Percentiles rank a stretch among this genome's conserved stretches.
Conservation (phyloP, 306 rosid species). For the Cucumis melo region DNA sequence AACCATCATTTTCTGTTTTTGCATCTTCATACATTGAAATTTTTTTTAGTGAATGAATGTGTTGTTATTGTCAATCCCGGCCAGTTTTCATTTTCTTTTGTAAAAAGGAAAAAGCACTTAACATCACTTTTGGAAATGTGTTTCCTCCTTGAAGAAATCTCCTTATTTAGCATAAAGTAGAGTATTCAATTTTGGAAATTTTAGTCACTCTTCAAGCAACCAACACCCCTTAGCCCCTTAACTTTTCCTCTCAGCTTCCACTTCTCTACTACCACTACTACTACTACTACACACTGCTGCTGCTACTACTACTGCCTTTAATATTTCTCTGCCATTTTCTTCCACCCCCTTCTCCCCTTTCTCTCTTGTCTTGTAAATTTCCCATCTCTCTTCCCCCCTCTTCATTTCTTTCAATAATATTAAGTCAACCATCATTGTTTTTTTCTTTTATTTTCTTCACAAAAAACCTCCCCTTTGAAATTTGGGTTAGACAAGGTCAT, state of each 20-base stretch:
- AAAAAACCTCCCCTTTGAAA: too few species aligned
- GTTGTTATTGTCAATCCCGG: conserved; percentile 58
- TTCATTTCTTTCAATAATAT: neutral
- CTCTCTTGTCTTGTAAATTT: conserved; percentile 21
- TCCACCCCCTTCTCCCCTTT: too few species aligned
- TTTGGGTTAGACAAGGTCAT: too few species aligned
- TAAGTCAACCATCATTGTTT: neutral
- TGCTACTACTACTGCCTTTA: neutral
- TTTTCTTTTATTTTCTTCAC: too few species aligned
- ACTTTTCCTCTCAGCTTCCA: neutral
- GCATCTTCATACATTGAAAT: neutral
- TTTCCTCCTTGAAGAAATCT: conserved; percentile 50
- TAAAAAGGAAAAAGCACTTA: conserved; percentile 25
- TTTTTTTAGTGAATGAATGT: conserved; percentile 34
- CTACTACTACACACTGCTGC: neutral
- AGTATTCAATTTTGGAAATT: conserved; percentile 26
- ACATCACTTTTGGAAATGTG: conserved; percentile 33
- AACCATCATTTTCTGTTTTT: neutral
- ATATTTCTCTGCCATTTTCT: neutral
- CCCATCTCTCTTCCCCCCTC: neutral
- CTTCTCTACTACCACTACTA: neutral
- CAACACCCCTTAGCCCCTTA: conserved; percentile 18
- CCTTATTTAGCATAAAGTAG: conserved; percentile 35
- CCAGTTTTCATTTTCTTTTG: conserved; percentile 14
- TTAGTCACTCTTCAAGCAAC: conserved; percentile 50